These are phyloP conservation scores for Aspergillus felis DNA, from an alignment of 2,329 filamentous ascomycete genomes.

Conservation along the genomic window DNA sequence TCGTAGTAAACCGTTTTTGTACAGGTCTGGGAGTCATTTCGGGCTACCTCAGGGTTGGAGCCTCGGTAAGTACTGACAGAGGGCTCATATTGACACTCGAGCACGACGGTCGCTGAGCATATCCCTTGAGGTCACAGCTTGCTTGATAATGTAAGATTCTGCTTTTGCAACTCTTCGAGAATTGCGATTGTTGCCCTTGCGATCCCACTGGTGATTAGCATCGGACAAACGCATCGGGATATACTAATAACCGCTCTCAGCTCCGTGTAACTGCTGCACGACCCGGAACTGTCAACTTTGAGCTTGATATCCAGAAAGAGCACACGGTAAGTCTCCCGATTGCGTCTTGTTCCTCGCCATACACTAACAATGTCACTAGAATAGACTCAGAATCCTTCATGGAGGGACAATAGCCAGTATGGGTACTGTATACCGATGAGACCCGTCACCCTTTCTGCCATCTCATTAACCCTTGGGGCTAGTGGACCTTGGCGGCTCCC, in stretches of 20 bases:
- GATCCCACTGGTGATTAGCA: background rate
- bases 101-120: slow-evolving; percentile 6
- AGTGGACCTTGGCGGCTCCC: slow-evolving; percentile 63
- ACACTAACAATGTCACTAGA: slow-evolving; percentile 40
- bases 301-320: slow-evolving; percentile 61
- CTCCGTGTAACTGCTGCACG: slow-evolving; percentile 58
- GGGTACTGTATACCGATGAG: slow-evolving; percentile 31
- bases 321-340: slow-evolving; percentile 52
- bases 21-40: slow-evolving; percentile 81
- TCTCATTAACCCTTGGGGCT: background rate
- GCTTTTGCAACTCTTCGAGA: background rate
- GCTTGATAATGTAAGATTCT: slow-evolving; percentile 39
- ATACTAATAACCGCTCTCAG: slow-evolving; percentile 33
- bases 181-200: background rate
- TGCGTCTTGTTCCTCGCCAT: background rate
- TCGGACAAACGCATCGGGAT: slow-evolving; percentile 1
- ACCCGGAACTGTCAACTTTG: slow-evolving; percentile 61
- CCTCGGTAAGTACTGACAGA: slow-evolving; percentile 60
- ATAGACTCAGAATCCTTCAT: slow-evolving; percentile 63
- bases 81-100: background rate
- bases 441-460: background rate
- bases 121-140: slow-evolving; percentile 18
- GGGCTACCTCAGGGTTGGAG: slow-evolving; percentile 80
- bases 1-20: slow-evolving; percentile 15
- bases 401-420: slow-evolving; percentile 64